phyloP scores from a whole-genome alignment of 1,284 basidiomycete genomes.

The Trichosporon asahii region DNA sequence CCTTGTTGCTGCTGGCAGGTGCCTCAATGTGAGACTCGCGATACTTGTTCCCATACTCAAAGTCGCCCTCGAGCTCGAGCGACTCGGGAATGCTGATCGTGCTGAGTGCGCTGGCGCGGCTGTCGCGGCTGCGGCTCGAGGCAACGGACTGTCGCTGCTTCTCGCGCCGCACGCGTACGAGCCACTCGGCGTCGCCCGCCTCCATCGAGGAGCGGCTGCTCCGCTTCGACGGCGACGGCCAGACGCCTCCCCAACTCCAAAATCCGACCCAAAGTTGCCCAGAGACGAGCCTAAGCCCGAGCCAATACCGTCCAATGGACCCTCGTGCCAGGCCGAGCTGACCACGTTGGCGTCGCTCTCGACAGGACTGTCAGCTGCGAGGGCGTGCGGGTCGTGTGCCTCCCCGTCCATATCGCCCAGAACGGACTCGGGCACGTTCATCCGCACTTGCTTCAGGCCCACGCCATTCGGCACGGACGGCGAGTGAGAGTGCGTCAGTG shows the following conservation, averaged over 20 bases:
- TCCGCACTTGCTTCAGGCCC: background rate
- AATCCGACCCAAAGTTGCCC: constrained; percentile 4
- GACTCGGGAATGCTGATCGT: constrained; percentile 4
- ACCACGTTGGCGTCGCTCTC: constrained; percentile 8
- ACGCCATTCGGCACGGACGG: background rate
- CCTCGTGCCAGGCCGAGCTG: background rate
- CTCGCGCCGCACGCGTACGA: background rate
- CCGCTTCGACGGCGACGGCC: constrained; percentile 5
- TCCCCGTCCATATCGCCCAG: background rate
- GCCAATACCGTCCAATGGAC: background rate
- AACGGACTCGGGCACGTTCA: background rate
- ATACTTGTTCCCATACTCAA: background rate
- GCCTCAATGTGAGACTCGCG: background rate
- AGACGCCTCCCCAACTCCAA: constrained; percentile 5
- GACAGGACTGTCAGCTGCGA: background rate
- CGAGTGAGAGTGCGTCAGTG: background rate
- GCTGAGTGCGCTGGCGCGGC: background rate
- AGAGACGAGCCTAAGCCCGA: background rate
- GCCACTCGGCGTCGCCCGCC: constrained; percentile 5
- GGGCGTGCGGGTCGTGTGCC: background rate
- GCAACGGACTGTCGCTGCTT: background rate
- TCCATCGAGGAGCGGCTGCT: constrained; percentile 5
- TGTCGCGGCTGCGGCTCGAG: background rate
- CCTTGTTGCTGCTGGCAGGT: background rate
- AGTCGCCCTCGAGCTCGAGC: background rate